Percentiles rank a stretch among this genome's conserved stretches.
Conservation (phyloP, 768 basidiomycete species). For the Amanita subjunquillea region DNA sequence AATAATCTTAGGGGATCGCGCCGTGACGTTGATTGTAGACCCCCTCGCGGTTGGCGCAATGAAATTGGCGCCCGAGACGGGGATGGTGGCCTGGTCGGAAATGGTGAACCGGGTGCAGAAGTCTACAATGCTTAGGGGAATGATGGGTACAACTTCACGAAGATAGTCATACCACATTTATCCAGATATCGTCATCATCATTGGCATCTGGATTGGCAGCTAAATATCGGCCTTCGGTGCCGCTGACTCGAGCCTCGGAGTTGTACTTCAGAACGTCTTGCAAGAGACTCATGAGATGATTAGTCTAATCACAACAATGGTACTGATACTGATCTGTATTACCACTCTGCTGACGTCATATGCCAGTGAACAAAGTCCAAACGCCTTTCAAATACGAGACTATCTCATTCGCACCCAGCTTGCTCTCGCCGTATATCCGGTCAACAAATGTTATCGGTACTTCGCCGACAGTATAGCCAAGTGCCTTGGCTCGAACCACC, state of each 20-base stretch:
- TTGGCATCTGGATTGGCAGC: conserved; percentile 26
- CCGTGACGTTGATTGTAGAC: conserved; percentile 29
- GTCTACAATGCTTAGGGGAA: conserved; percentile 26
- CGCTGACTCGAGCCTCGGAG: conserved; percentile 10
- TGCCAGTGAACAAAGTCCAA: conserved; percentile 64
- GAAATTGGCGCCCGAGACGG: conserved; percentile 34
- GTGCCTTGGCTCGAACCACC: conserved; percentile 81
- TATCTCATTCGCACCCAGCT: conserved; percentile 81
- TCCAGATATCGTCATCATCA: conserved; percentile 61
- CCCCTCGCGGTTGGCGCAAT: conserved; percentile 37
- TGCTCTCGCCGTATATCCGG: conserved; percentile 88
- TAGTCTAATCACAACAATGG: background rate
- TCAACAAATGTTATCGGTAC: conserved; percentile 94
- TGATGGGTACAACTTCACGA: conserved; percentile 5
- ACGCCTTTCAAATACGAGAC: conserved; percentile 84
- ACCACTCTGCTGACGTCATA: conserved; percentile 28
- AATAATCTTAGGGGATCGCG: conserved; percentile 60
- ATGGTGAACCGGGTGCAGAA: conserved; percentile 59
- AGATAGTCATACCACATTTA: conserved; percentile 51
- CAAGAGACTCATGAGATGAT: conserved; percentile 45
- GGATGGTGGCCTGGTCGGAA: conserved; percentile 52
- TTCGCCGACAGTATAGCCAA: conserved; percentile 83
- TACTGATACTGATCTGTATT: background rate
- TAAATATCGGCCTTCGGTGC: conserved; percentile 4
- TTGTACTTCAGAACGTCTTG: conserved; percentile 61